These are phyloP conservation scores for Secale cereale DNA, from an alignment of 176 grass and related monocot species.

Conservation along the genomic window DNA sequence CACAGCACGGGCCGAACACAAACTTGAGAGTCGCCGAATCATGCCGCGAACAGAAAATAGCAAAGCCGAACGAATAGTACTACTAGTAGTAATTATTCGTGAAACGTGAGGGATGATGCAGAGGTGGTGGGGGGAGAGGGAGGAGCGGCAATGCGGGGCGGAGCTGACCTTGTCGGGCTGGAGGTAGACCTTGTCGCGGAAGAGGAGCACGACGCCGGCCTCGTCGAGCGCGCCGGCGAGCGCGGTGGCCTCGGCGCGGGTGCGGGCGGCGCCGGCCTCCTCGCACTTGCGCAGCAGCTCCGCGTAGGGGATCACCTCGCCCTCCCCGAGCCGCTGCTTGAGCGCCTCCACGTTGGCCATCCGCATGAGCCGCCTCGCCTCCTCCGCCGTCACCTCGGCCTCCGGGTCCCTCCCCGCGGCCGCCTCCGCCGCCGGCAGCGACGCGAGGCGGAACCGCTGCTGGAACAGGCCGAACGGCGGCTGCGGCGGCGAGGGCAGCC, in stretches of 20 bases:
- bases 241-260: conserved; percentile 64
- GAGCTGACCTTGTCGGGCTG: conserved; percentile 82
- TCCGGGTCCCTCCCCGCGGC: conserved; percentile 3
- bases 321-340: conserved; percentile 65
- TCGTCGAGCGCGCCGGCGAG: conserved; percentile 82
- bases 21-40: not conserved
- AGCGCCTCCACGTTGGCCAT: conserved; percentile 81
- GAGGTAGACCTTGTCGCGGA: conserved; percentile 94
- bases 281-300: conserved; percentile 78
- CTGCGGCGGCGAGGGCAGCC: not conserved
- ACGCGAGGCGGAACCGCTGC: conserved; percentile 26
- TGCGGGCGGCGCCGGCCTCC: conserved; percentile 62
- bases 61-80: not conserved
- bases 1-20: not conserved
- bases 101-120: not conserved
- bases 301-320: conserved; percentile 70
- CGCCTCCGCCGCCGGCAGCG: conserved; percentile 22
- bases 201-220: conserved; percentile 82
- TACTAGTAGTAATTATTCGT: not conserved
- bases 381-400: conserved; percentile 54
- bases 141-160: not conserved
- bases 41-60: not conserved
- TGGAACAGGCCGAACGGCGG: not conserved
- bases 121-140: not conserved
- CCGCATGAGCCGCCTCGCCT: conserved; percentile 78